phyloP scores from a whole-genome alignment of 768 basidiomycete genomes.

The Hydnum rufescens region DNA sequence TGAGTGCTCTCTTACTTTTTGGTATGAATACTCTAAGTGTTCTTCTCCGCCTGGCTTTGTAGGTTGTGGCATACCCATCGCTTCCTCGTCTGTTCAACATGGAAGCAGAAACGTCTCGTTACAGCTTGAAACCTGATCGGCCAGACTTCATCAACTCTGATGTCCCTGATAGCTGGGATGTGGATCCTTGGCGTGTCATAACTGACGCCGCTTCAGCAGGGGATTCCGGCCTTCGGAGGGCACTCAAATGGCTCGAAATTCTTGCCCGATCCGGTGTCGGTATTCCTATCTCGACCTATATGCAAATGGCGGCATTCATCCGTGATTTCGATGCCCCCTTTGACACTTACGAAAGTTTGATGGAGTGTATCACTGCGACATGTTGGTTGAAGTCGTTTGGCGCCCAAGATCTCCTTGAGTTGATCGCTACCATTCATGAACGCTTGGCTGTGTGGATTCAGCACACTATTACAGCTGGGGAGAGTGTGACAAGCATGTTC shows the following conservation, averaged over 20 bases:
- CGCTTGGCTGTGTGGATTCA: slow-evolving; percentile 24
- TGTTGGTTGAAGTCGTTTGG: slow-evolving; percentile 41
- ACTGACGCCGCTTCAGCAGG: slow-evolving; percentile 25
- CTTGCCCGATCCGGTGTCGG: slow-evolving; percentile 47
- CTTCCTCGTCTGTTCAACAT: slow-evolving; percentile 37
- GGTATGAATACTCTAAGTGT: neutral
- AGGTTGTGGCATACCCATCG: slow-evolving; percentile 10
- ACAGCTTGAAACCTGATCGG: neutral
- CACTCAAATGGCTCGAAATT: slow-evolving; percentile 39
- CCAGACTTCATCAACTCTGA: neutral
- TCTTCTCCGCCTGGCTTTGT: neutral
- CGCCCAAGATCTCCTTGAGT: slow-evolving; percentile 34
- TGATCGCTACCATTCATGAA: slow-evolving; percentile 30
- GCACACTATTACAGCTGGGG: slow-evolving; percentile 15
- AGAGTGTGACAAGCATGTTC: neutral
- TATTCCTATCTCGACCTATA: slow-evolving; percentile 32
- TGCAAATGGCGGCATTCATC: slow-evolving; percentile 27
- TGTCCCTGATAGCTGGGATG: neutral
- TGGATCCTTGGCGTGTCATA: slow-evolving; percentile 39
- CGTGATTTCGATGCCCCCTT: slow-evolving; percentile 23
- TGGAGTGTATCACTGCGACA: slow-evolving; percentile 35
- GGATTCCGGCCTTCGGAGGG: slow-evolving; percentile 25
- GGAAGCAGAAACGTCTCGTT: slow-evolving; percentile 17
- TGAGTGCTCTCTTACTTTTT: neutral
- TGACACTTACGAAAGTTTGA: slow-evolving; percentile 27